Base-by-base conservation (phyloP, 2,329 filamentous ascomycete species). In the Pseudogymnoascus destructans region DNA sequence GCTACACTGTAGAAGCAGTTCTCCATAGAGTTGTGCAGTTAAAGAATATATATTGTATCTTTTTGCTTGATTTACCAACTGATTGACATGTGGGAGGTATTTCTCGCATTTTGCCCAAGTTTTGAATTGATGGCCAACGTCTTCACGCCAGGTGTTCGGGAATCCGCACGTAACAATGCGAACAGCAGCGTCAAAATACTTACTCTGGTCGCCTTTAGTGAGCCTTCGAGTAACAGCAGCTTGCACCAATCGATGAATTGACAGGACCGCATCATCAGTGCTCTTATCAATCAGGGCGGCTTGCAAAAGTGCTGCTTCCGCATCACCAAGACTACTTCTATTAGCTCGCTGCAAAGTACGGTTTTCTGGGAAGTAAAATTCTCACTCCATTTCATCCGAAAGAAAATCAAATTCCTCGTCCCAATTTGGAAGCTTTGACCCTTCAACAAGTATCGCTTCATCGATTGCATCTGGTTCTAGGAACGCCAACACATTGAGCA, bases 331-430 rank as follows among this genome's bases (percentile, higher is more conserved):
- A 36, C 64, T 66, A 33, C 13, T 13, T 11, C 10, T 10, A 19
- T 38, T 38, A 38, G 35, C 15, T 3, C 8, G 5, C 35, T 19
- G 32, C 40, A 25, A 42, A 6, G 33, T 30, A 35, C 9, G 46
- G 32, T 25, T n/a, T n/a, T 25, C 10, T 7, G 21, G 35, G 21
- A 23, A 33, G 25, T 15, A 59, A 10, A 38, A 38, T 19, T 5
- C 65, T 59, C 62, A 69, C 67, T 68, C 66, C 61, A 68, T 63
- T 59, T 68, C 62, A 56, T 69, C 66, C 6, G 57, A 36, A 11
- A 68, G 59, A 52, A 68, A 68, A 8, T 59, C 56, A 33, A 67
- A 65, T 8, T 38, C 35, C 64, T 60, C 23, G 59, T 30, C 46
- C 61, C 61, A 11, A 62, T 56, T 13, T 61, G 32, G 57, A 56